Evolutionary conservation across 202 grass and related monocot genomes (phyloP).

Genomic region (Elaeis oleifera): DNA sequence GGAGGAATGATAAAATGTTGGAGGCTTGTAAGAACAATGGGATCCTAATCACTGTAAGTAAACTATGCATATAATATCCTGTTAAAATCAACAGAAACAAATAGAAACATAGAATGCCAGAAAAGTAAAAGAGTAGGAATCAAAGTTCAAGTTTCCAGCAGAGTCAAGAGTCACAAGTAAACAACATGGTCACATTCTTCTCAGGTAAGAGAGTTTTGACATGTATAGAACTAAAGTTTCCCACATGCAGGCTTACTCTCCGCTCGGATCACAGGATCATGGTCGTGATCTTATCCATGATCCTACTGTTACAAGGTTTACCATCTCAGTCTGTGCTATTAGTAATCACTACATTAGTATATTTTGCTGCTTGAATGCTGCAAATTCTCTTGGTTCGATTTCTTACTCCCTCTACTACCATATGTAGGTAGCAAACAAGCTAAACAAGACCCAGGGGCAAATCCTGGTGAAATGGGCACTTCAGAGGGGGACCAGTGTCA

Average conservation of each 20-base stretch:
- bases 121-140: too few relatives aligned
- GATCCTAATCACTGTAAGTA: constrained; percentile 69
- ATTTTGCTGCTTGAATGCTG: too few relatives aligned
- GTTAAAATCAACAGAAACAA: neutral
- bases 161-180: too few relatives aligned
- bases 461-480: constrained; percentile 69
- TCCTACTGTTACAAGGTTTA: constrained; percentile 31
- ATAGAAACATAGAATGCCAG: too few relatives aligned
- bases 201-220: too few relatives aligned
- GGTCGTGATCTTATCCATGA: constrained; percentile 57
- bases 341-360: too few relatives aligned
- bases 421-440: constrained; percentile 55
- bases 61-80: neutral
- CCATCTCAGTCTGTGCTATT: too few relatives aligned
- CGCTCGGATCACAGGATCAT: constrained; percentile 44
- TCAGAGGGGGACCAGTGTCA: constrained; percentile 65
- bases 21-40: constrained; percentile 69
- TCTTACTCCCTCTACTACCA: neutral
- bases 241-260: constrained; percentile 61
- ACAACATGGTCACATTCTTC: too few relatives aligned
- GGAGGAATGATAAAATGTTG: constrained; percentile 73
- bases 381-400: too few relatives aligned
- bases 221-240: too few relatives aligned
- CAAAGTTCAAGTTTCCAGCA: too few relatives aligned
- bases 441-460: constrained; percentile 60